Percentiles rank a stretch among this genome's conserved stretches.
Evolutionary conservation across 2,329 filamentous ascomycete genomes (phyloP).

Genomic region (Penicillium sp.): DNA sequence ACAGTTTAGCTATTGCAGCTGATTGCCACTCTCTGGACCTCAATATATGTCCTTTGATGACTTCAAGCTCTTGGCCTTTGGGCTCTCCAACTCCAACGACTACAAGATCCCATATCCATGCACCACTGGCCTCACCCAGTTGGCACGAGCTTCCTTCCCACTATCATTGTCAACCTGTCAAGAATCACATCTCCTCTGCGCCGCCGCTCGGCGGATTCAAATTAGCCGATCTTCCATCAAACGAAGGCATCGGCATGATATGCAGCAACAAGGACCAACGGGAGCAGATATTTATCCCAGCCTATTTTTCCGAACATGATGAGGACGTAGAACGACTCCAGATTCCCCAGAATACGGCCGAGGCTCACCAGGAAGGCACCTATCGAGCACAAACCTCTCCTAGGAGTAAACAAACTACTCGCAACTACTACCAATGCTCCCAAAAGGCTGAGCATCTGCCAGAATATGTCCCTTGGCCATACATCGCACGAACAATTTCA

Average conservation of each 20-base stretch:
- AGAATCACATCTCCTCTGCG: conserved; percentile 28
- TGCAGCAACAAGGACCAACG: conserved; percentile 36
- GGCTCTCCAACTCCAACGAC: conserved; percentile 44
- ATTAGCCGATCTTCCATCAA: conserved; percentile 36
- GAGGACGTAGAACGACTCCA: conserved; percentile 43
- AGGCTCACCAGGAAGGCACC: conserved; percentile 38
- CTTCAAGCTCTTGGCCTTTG: conserved; percentile 42
- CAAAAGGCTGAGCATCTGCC: conserved; percentile 37
- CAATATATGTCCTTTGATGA: conserved; percentile 45
- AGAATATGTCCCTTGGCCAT: conserved; percentile 41
- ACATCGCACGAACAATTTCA: conserved; percentile 42
- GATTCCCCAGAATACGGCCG: conserved; percentile 39
- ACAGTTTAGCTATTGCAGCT: conserved; percentile 41
- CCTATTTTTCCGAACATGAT: conserved; percentile 41
- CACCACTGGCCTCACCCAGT: conserved; percentile 38
- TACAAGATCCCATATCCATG: conserved; percentile 42
- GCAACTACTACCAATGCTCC: conserved; percentile 36
- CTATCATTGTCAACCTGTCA: conserved; percentile 33
- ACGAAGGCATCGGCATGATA: conserved; percentile 35
- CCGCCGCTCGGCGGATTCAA: conserved; percentile 39
- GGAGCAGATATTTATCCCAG: conserved; percentile 37
- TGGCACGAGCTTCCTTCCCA: conserved; percentile 37
- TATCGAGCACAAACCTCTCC: conserved; percentile 37
- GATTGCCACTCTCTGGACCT: conserved; percentile 42
- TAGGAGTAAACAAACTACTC: conserved; percentile 38